Evolutionary conservation across 495 filamentous ascomycete species (phyloP), one percentile per base, ranked within the genome.

Genomic region (Podospora australis): DNA sequence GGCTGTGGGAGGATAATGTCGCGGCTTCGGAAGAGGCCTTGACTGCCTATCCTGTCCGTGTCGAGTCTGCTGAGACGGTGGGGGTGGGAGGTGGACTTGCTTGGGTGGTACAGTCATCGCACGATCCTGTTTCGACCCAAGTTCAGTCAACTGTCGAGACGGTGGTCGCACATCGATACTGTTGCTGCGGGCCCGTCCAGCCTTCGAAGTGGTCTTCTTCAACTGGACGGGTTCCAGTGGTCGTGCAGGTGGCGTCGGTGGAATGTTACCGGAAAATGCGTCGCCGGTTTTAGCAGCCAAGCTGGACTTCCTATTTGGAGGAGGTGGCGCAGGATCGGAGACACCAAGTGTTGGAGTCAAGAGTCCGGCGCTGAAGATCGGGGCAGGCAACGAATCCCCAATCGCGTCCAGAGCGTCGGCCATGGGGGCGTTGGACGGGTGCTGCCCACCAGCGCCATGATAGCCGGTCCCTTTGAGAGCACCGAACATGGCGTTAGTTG

Each of bases 1-100:
- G 22, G 70, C 62, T 11, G 66, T 68, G 0, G 70, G 72, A 4
- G 72, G 72, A 41, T 73, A 75, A n/a, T 71, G 72, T 4, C 58
- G 66, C 30, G 66, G 66, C 49, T 64, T 74, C 44, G 36, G 56
- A 2, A 48, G 48, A 4, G 44, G 19, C 23, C 52, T 52, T 11
- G 30, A 43, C n/a, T 52, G 52, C 4, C 35, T 6, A 3, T 59
- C 32, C 5, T 46, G 53, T 28, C 17, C 39, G 28, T 13, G 41
- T 8, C 22, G 16, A n/a, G 11, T 32, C 10, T 24, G 29, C 43
- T 26, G 46, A 22, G 45, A 39, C 14, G 48, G 54, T 2, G 50
- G 57, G 4, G 59, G 59, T 1, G 57, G 57, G 2, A 30, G 32
- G 43, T 55, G 52, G 7, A 58, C 21, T 14, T 60, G 53, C 13